Conservation (phyloP, 2,329 filamentous ascomycete species). For the Cladosporium sp. region DNA sequence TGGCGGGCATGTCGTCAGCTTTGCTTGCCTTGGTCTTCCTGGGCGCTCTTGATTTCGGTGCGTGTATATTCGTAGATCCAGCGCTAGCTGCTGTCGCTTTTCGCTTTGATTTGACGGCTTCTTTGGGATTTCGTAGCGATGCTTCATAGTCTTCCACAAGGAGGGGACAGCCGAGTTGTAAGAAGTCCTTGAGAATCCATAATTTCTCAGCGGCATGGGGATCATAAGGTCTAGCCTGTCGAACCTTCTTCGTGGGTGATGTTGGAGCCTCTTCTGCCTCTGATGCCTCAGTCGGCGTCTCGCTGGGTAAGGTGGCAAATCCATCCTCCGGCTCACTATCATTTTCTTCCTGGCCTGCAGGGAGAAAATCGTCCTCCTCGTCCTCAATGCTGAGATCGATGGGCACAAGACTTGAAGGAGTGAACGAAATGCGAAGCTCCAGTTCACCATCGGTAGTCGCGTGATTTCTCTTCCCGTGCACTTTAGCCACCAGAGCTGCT, state of each 20-base stretch:
- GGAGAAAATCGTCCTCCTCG: slow-evolving; percentile 55
- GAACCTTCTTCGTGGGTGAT: slow-evolving; percentile 43
- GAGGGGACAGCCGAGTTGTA: slow-evolving; percentile 64
- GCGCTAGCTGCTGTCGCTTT: slow-evolving; percentile 29
- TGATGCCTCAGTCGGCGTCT: slow-evolving; percentile 22
- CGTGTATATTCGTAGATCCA: slow-evolving; percentile 22
- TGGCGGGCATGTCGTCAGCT: slow-evolving; percentile 20
- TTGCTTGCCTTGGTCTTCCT: slow-evolving; percentile 21
- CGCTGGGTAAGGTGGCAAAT: slow-evolving; percentile 20
- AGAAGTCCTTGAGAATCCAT: slow-evolving; percentile 68
- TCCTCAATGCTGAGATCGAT: slow-evolving; percentile 76
- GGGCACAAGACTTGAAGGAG: slow-evolving; percentile 73
- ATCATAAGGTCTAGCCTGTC: slow-evolving; percentile 56
- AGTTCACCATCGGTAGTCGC: slow-evolving; percentile 71
- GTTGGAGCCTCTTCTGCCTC: slow-evolving; percentile 33
- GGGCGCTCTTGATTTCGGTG: slow-evolving; percentile 22
- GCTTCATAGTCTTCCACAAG: slow-evolving; percentile 66
- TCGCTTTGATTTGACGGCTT: slow-evolving; percentile 29
- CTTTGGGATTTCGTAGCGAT: slow-evolving; percentile 31
- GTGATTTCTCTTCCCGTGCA: slow-evolving; percentile 69
- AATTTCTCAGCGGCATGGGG: slow-evolving; percentile 64
- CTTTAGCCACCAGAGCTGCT: slow-evolving; percentile 59
- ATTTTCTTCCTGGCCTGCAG: slow-evolving; percentile 37
- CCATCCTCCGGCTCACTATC: slow-evolving; percentile 36
- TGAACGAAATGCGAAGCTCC: slow-evolving; percentile 77